Base-by-base conservation (phyloP, 345 rosid genomes). In the Clausena lansium region DNA sequence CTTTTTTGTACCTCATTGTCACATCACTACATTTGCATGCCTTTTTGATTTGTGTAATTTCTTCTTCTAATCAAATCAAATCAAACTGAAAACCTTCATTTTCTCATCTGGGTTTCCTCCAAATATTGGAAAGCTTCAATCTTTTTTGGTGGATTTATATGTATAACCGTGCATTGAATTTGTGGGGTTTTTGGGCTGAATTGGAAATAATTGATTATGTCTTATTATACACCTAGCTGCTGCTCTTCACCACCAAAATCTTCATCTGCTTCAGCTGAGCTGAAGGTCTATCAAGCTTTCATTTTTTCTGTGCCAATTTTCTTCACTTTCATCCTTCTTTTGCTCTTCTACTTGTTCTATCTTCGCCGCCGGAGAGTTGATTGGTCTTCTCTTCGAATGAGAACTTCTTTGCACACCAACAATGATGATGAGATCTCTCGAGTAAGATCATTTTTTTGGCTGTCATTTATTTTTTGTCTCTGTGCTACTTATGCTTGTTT, bases 261-360 rank as follows among this genome's bases (percentile, higher is more conserved):
- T 64, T 32, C 86, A 6, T 63, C 20, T 14, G 76, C 74, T 80
- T 77, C 85, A 32, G 80, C 90, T 75, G 93, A 90, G 83, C 84
- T 92, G 81, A 92, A 92, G 86, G 85, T 91, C 1, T 90, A 89
- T 80, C 93, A 91, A 86, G 90, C 96, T 73, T 89, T 94, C 54
- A 90, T 94, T 39, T 92, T 92, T 33, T 86, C 93, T 5, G 93
- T 91, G 2, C 97, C 98, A 52, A 86, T 94, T 55, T 87, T 94
- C 83, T 94, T 93, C 89, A 85, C 92, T 76, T 90, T 91, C 77
- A 55, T 91, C 45, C 85, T 94, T 58, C 89, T 94, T 54, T 88
- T 92, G 83, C 78, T 93, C 84, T 92, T 94, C 78, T 94, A 92
- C 81, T 75, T 90, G 80, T 85, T 92, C 84, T 94, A 89, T 75